Evolutionary conservation across 1,284 basidiomycete genomes (phyloP).

Genomic region (Athelia psychrophila): DNA sequence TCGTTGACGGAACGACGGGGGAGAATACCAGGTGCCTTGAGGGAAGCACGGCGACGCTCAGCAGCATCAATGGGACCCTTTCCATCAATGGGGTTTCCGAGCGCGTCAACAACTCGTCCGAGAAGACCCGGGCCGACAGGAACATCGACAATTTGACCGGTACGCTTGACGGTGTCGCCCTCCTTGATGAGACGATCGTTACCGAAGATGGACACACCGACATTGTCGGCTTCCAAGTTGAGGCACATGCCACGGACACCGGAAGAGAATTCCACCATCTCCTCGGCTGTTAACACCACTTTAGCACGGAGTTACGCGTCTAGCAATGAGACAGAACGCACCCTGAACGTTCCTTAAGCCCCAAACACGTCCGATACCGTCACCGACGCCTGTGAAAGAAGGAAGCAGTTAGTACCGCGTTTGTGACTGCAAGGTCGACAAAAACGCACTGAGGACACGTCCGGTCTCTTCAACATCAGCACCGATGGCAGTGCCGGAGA

Average conservation of each 20-base stretch:
- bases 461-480: conserved; percentile 99
- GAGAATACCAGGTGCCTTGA: conserved; percentile 99
- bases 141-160: conserved; percentile 99
- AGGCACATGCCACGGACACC: conserved; percentile 98
- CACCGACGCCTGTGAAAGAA: conserved; percentile 82
- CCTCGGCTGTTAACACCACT: conserved; percentile 70
- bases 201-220: conserved; percentile 99
- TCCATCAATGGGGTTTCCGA: conserved; percentile 99
- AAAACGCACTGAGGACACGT: conserved; percentile 87
- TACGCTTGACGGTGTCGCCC: conserved; percentile 99
- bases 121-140: conserved; percentile 96
- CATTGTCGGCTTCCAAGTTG: conserved; percentile 99
- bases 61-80: conserved; percentile 95
- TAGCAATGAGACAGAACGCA: conserved; percentile 29
- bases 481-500: conserved; percentile 87
- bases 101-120: conserved; percentile 98
- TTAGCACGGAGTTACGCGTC: conserved; percentile 11
- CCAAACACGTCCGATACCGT: conserved; percentile 99
- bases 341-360: conserved; percentile 90
- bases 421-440: conserved; percentile 13
- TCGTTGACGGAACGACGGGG: conserved; percentile 99
- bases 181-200: conserved; percentile 99
- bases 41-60: conserved; percentile 93
- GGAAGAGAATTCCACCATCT: conserved; percentile 99
- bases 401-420: conserved; percentile 9